phyloP scores from a whole-genome alignment of 371 early-diverging fungal genomes.

The Nosema bombycis region DNA sequence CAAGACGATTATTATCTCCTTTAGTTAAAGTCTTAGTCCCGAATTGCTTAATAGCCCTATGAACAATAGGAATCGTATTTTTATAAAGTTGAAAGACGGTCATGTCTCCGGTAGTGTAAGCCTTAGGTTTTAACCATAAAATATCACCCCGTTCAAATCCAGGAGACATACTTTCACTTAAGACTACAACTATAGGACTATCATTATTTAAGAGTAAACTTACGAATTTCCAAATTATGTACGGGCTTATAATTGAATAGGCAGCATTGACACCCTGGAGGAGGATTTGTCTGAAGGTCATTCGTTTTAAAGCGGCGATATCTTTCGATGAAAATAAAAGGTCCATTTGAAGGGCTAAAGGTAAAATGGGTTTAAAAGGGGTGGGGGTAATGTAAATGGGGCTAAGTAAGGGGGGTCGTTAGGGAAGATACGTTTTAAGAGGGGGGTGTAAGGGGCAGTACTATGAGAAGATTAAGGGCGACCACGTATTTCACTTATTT shows the following conservation, averaged over 20 bases:
- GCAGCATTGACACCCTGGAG: conserved; percentile 55
- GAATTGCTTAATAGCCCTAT: conserved; percentile 74
- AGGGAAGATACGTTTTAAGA: too few species aligned
- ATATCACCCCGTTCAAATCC: conserved; percentile 93
- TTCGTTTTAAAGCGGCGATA: conserved; percentile 44
- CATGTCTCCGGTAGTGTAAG: conserved; percentile 76
- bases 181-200: conserved; percentile 91
- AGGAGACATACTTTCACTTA: conserved; percentile 96
- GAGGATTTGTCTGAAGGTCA: conserved; percentile 45
- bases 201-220: conserved; percentile 78
- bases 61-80: conserved; percentile 90
- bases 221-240: conserved; percentile 90
- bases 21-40: conserved; percentile 74
- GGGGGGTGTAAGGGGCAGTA: too few species aligned
- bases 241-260: conserved; percentile 66
- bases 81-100: conserved; percentile 83
- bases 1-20: conserved; percentile 87
- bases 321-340: conserved; percentile 50
- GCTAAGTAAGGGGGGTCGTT: too few species aligned
- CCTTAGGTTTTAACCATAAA: conserved; percentile 74
- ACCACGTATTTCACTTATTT: too few species aligned
- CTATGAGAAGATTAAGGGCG: too few species aligned
- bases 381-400: too few species aligned
- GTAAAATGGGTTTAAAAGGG: too few species aligned
- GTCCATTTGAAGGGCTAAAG: too few species aligned